Percentiles rank a stretch among this genome's conserved stretches.
Evolutionary conservation across 2,329 filamentous ascomycete genomes (phyloP).

Genomic region (Elsinoe arachidis): DNA sequence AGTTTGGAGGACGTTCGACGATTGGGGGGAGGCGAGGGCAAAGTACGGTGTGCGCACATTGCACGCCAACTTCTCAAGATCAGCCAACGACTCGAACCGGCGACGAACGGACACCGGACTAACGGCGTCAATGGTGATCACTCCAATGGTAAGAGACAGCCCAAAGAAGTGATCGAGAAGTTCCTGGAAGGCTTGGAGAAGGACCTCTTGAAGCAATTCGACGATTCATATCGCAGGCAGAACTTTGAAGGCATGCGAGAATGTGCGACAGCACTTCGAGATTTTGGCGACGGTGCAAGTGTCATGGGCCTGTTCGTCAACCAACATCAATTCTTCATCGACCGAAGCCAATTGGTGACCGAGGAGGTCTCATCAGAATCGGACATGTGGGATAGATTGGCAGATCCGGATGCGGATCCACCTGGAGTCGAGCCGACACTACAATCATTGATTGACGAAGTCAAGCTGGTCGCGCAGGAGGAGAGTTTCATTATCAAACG

Average conservation of each 20-base stretch:
- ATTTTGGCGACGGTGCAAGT: constrained; percentile 92
- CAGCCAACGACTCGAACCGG: constrained; percentile 79
- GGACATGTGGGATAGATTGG: constrained; percentile 77
- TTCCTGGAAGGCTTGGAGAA: constrained; percentile 95
- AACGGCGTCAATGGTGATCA: constrained; percentile 46
- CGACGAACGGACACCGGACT: constrained; percentile 23
- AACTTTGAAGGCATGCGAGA: constrained; percentile 99
- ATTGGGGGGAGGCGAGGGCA: constrained; percentile 79
- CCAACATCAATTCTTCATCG: constrained; percentile 98
- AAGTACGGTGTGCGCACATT: constrained; percentile 88
- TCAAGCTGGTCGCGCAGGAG: constrained; percentile 90
- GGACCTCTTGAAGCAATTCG: constrained; percentile 89
- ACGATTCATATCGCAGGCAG: constrained; percentile 88
- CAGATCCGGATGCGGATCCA: constrained; percentile 87
- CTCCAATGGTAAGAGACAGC: constrained; percentile 22
- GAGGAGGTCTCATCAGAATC: constrained; percentile 71
- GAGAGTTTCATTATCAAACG: constrained; percentile 95
- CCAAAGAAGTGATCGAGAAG: constrained; percentile 82
- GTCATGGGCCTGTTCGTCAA: constrained; percentile 96
- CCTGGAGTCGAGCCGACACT: constrained; percentile 86
- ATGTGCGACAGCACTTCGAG: constrained; percentile 83
- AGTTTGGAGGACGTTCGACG: constrained; percentile 82
- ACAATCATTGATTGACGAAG: constrained; percentile 86
- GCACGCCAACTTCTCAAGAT: constrained; percentile 89
- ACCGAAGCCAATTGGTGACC: constrained; percentile 80